phyloP scores from a whole-genome alignment of 225 moss, liverwort and hornwort genomes.

The Takakia lepidozioides region DNA sequence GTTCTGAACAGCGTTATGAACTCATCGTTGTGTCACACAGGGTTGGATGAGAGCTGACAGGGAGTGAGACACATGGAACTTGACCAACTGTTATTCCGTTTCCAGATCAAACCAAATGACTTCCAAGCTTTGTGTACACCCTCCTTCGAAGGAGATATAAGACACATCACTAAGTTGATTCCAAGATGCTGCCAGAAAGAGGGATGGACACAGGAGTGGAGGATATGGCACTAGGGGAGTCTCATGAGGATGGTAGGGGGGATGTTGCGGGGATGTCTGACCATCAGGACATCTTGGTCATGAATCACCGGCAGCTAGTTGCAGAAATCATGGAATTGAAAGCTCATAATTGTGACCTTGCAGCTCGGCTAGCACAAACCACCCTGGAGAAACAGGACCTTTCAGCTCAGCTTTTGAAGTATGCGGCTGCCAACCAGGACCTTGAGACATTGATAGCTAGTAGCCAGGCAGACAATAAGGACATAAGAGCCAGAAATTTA shows the following conservation, averaged over 20 bases:
- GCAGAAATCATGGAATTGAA: neutral
- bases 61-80: too few species aligned
- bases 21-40: too few species aligned
- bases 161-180: too few species aligned
- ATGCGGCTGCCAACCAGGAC: neutral
- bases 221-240: slow-evolving; percentile 1
- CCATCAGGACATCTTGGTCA: neutral
- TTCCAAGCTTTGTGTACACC: too few species aligned
- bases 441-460: neutral
- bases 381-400: neutral
- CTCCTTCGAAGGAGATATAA: too few species aligned
- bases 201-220: neutral
- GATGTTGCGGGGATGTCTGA: neutral
- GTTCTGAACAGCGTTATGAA: too few species aligned
- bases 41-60: too few species aligned
- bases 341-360: neutral
- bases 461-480: neutral
- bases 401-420: neutral
- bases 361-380: neutral
- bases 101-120: too few species aligned
- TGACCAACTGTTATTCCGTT: too few species aligned
- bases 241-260: neutral
- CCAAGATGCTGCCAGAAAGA: too few species aligned
- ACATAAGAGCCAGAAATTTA: neutral
- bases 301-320: neutral